Conservation (phyloP, 495 filamentous ascomycete species). For the Hypoxylon rickii region DNA sequence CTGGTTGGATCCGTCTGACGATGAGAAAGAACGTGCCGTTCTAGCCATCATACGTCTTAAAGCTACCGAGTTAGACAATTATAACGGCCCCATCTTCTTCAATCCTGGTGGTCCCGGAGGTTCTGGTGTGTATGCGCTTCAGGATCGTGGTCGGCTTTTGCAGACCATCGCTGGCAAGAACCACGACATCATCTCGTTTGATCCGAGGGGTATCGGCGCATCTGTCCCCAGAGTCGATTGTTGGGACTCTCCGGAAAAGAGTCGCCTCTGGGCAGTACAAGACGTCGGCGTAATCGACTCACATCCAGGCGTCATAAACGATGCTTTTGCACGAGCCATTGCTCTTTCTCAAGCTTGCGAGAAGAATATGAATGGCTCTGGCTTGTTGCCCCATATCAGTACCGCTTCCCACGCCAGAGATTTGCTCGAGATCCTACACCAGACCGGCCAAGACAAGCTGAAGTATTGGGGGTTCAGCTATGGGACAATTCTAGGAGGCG, state of each 20-base stretch:
- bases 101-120: conserved; percentile 61
- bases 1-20: conserved; percentile 48
- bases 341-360: conserved; percentile 46
- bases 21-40: conserved; percentile 35
- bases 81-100: conserved; percentile 55
- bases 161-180: conserved; percentile 54
- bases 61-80: conserved; percentile 42
- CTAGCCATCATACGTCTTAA: conserved; percentile 53
- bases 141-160: conserved; percentile 41
- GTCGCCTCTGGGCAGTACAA: conserved; percentile 43
- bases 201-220: conserved; percentile 53
- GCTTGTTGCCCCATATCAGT: conserved; percentile 42
- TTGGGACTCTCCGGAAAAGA: conserved; percentile 43
- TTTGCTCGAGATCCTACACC: conserved; percentile 47
- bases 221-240: conserved; percentile 51
- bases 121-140: conserved; percentile 48
- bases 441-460: conserved; percentile 46
- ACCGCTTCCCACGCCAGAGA: conserved; percentile 49
- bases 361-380: conserved; percentile 30
- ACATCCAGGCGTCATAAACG: conserved; percentile 46
- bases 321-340: conserved; percentile 44
- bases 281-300: conserved; percentile 45
- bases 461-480: conserved; percentile 63
- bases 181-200: conserved; percentile 56
- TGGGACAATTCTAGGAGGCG: conserved; percentile 57